Percentiles rank a stretch among this genome's conserved stretches.
These are phyloP conservation scores for Pythium utonaiense DNA, from an alignment of 352 stramenopile species.

Conservation along the genomic window DNA sequence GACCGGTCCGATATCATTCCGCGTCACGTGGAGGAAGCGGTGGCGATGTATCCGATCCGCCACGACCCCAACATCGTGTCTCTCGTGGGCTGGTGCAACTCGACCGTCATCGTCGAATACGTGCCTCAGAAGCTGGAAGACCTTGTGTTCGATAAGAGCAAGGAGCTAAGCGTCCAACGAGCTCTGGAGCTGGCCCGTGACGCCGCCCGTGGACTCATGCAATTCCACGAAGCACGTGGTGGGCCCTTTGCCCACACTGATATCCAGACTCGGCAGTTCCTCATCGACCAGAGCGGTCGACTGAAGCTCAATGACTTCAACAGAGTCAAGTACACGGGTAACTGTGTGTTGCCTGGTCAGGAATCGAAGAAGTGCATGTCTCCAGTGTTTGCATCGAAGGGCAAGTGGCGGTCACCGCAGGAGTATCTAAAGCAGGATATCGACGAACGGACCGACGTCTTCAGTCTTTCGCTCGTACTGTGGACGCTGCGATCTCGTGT, in stretches of 20 bases:
- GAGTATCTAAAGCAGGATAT: conserved; percentile 49
- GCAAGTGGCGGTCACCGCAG: conserved; percentile 75
- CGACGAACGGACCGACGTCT: conserved; percentile 64
- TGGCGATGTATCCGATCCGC: conserved; percentile 63
- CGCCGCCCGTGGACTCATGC: conserved; percentile 52
- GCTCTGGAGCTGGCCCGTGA: conserved; percentile 49
- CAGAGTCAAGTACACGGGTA: conserved; percentile 65
- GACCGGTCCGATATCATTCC: conserved; percentile 59
- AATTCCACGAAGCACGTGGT: conserved; percentile 58
- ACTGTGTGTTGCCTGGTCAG: conserved; percentile 30
- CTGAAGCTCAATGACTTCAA: conserved; percentile 84
- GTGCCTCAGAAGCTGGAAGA: conserved; percentile 59
- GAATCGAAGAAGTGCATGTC: conserved; percentile 57
- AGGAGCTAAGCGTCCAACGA: conserved; percentile 40
- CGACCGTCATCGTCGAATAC: conserved; percentile 73
- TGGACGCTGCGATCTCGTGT: conserved; percentile 51
- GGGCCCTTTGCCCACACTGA: conserved; percentile 78
- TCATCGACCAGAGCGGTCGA: conserved; percentile 51
- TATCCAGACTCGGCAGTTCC: conserved; percentile 76
- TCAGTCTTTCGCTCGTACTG: conserved; percentile 67
- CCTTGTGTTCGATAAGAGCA: conserved; percentile 48
- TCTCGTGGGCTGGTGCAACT: conserved; percentile 73
- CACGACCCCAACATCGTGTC: conserved; percentile 67
- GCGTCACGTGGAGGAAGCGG: conserved; percentile 68
- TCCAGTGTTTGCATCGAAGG: conserved; percentile 59